Evolutionary conservation across 169 alveolate genomes (phyloP).

Genomic region (Plasmodium vinckei): DNA sequence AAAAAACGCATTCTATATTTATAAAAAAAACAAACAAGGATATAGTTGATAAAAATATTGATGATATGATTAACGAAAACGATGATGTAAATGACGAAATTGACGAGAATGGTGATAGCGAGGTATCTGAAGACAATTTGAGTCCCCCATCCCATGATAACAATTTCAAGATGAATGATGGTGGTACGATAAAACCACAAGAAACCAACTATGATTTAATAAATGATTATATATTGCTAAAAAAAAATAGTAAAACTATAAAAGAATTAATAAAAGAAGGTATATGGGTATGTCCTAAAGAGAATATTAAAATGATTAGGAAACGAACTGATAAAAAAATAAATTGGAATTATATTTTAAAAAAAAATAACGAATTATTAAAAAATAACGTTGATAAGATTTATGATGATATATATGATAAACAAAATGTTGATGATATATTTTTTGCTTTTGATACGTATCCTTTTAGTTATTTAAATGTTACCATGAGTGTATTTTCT

Average conservation of each 20-base stretch:
- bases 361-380: conserved; percentile 45
- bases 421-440: conserved; percentile 49
- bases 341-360: conserved; percentile 63
- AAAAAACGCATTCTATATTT: neutral
- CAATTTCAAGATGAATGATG: neutral
- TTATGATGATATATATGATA: conserved; percentile 40
- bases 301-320: conserved; percentile 65
- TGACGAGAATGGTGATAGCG: neutral
- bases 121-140: neutral
- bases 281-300: conserved; percentile 50
- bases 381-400: conserved; percentile 50
- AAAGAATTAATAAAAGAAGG: conserved; percentile 57
- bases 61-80: neutral
- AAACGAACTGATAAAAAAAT: conserved; percentile 44
- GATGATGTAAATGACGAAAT: neutral
- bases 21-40: neutral
- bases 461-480: conserved; percentile 64
- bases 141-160: neutral
- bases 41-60: neutral
- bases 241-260: conserved; percentile 34
- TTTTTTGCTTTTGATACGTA: conserved; percentile 59
- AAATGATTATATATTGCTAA: conserved; percentile 28
- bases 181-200: neutral
- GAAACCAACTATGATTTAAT: conserved; percentile 33
- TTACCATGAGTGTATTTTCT: conserved; percentile 73